A percentile compares a stretch with the other conserved stretches of the same genome.
phyloP scores from a whole-genome alignment of 176 grass and related monocot genomes.

The Oryza officinalis region DNA sequence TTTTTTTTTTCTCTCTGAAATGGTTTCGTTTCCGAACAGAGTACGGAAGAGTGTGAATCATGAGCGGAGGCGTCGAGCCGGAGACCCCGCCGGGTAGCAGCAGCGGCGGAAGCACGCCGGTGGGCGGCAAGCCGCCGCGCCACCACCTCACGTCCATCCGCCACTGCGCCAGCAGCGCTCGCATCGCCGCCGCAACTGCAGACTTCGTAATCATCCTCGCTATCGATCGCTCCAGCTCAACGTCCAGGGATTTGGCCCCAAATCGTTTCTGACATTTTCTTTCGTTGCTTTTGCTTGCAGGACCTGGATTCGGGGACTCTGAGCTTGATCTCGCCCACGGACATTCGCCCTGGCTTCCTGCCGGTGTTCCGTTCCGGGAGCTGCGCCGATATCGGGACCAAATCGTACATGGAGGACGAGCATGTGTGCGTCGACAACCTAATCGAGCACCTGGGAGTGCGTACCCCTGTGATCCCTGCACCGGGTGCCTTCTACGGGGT shows the following conservation, averaged over 20 bases:
- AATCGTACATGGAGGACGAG: constrained; percentile 92
- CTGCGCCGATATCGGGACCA: constrained; percentile 69
- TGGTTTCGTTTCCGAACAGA: background rate
- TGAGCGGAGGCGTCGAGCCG: constrained; percentile 50
- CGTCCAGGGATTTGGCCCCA: background rate
- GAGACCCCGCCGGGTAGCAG: constrained; percentile 50
- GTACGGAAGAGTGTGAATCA: constrained; percentile 22
- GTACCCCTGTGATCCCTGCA: constrained; percentile 44
- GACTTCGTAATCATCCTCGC: constrained; percentile 53
- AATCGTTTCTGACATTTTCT: background rate
- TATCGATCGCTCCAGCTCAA: background rate
- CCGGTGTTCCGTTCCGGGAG: constrained; percentile 84
- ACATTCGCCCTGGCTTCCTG: constrained; percentile 49
- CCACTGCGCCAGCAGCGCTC: constrained; percentile 66
- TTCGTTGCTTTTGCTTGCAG: constrained; percentile 39
- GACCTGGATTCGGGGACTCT: constrained; percentile 63
- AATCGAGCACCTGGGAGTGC: constrained; percentile 54
- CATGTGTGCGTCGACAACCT: constrained; percentile 87
- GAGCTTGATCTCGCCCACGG: constrained; percentile 73
- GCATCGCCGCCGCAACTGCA: constrained; percentile 57
- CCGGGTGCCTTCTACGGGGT: constrained; percentile 95
- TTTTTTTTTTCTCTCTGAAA: too few relatives aligned
- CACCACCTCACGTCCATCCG: constrained; percentile 67
- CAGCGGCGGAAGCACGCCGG: constrained; percentile 32
- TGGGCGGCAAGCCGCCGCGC: constrained; percentile 69